These are phyloP conservation scores for Zalaria obscura DNA, from an alignment of 2,329 filamentous ascomycete species.

Conservation along the genomic window DNA sequence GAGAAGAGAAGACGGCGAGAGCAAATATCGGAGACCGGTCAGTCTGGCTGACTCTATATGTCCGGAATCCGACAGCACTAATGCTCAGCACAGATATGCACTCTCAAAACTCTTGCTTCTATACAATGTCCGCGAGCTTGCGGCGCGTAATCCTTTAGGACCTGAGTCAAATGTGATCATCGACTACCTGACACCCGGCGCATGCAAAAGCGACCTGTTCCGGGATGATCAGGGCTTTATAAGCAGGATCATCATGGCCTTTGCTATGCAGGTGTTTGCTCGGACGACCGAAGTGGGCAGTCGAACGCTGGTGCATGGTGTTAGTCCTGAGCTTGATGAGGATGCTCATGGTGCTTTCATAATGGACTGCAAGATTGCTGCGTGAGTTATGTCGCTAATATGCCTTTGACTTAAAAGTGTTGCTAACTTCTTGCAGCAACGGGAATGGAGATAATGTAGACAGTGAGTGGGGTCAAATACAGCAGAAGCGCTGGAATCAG, in stretches of 20 bases:
- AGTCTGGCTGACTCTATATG: constrained; percentile 1
- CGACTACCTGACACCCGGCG: constrained; percentile 20
- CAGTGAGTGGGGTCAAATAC: constrained; percentile 15
- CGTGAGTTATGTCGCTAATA: constrained; percentile 4
- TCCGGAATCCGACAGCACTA: too few relatives aligned
- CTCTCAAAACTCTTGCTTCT: constrained; percentile 20
- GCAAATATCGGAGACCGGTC: too few relatives aligned
- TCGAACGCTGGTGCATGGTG: constrained; percentile 20
- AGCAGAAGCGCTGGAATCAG: constrained; percentile 18
- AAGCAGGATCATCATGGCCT: not conserved
- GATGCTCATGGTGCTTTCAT: constrained; percentile 24
- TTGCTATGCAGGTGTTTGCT: constrained; percentile 7
- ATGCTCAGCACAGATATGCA: constrained; percentile 8
- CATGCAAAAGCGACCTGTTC: constrained; percentile 16
- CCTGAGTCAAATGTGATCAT: constrained; percentile 14
- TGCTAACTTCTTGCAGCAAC: not conserved
- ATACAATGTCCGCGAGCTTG: constrained; percentile 13
- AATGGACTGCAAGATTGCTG: constrained; percentile 16
- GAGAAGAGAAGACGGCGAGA: not conserved
- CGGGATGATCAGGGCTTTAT: constrained; percentile 9
- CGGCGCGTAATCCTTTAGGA: constrained; percentile 7
- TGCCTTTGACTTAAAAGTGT: constrained; percentile 1
- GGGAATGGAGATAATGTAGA: constrained; percentile 9
- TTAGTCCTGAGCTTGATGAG: constrained; percentile 9
- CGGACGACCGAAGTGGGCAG: constrained; percentile 20